These are phyloP conservation scores for Trichophyton mentagrophytes DNA, from an alignment of 2,329 filamentous ascomycete genomes.

Conservation along the genomic window DNA sequence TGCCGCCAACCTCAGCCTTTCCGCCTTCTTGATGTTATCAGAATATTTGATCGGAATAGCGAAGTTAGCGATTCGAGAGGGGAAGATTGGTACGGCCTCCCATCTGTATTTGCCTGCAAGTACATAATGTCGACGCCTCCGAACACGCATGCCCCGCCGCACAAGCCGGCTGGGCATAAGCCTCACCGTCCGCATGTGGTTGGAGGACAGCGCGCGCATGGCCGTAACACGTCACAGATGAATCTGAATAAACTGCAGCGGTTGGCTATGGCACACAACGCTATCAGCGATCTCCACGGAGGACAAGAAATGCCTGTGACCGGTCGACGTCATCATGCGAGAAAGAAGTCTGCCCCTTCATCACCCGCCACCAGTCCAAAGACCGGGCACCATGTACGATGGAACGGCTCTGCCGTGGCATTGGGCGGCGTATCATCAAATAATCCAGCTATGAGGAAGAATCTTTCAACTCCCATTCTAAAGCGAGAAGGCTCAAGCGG, in stretches of 20 bases:
- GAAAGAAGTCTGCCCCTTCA: slow-evolving; percentile 35
- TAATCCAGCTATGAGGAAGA: slow-evolving; percentile 32
- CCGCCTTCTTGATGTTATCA: too few species aligned
- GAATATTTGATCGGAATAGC: too few species aligned
- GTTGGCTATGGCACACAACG: slow-evolving; percentile 22
- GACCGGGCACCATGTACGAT: slow-evolving; percentile 26
- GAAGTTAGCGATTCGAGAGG: too few species aligned
- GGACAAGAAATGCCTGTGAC: slow-evolving; percentile 11
- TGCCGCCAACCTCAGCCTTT: too few species aligned
- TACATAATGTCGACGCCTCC: slow-evolving; percentile 5
- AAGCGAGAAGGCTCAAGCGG: slow-evolving; percentile 28
- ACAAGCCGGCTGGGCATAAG: slow-evolving; percentile 24
- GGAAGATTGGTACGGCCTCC: slow-evolving; percentile 7
- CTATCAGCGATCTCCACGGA: slow-evolving; percentile 18
- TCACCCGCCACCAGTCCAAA: slow-evolving; percentile 34
- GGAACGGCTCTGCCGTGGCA: slow-evolving; percentile 29
- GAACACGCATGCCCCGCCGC: slow-evolving; percentile 16
- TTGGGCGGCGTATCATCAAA: slow-evolving; percentile 23
- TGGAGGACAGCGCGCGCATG: slow-evolving; percentile 26
- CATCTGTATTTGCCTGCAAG: slow-evolving; percentile 5
- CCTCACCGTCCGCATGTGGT: slow-evolving; percentile 33
- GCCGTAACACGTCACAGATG: slow-evolving; percentile 33
- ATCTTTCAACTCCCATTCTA: slow-evolving; percentile 32
- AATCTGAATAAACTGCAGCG: slow-evolving; percentile 33
- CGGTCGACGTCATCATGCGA: slow-evolving; percentile 28